Base-by-base conservation (phyloP, 805 yeast genomes). In the Priceomyces melissophilus region DNA sequence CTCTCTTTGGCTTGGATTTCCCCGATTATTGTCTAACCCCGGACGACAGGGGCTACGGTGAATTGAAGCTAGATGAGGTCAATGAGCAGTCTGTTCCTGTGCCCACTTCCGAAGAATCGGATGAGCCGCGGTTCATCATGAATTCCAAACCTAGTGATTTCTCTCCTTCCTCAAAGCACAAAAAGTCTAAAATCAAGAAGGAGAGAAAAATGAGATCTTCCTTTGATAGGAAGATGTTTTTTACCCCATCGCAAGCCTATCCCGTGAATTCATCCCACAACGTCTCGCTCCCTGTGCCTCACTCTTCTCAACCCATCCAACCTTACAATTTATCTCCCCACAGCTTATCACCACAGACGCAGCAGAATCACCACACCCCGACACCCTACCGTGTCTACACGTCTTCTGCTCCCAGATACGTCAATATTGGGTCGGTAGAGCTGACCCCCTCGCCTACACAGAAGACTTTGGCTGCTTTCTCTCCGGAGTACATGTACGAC, bases 1-100 rank as follows among this genome's bases (percentile, higher is more conserved):
- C 96, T 2, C 49, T 89, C 6, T 89, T 89, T 63, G 96, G 96
- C 2, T 61, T 65, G 1, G 73, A 67, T 20, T 89, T 89, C 58
- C 82, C 85, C 3, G 71, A 64, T 30, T 65, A 70, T 42, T 84
- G 89, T 53, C 63, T 82, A 35, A 63, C 60, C 47, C 88, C 89
- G 0, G 57, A 61, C 46, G 82, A 80, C 45, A 64, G 65, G 8
- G 87, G 86, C 0, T 84, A 78, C 61, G 89, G 90, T 2, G 76
- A 79, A 63, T 67, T 84, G 39, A 64, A 71, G 43, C 59, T 75
- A 58, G 69, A 64, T 48, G 67, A 57, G 17, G 35, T 55, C 8
- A 39, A 43, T 9, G 41, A 38, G 27, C 30, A 36, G 5, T 13
- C 38, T 11, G 38, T 17, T 3, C 33, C 38, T 3, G 32, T 26